Percentiles rank a stretch among this genome's conserved stretches.
Conservation (phyloP, 176 grass and related monocot genomes). For the Eragrostis nindensis region DNA sequence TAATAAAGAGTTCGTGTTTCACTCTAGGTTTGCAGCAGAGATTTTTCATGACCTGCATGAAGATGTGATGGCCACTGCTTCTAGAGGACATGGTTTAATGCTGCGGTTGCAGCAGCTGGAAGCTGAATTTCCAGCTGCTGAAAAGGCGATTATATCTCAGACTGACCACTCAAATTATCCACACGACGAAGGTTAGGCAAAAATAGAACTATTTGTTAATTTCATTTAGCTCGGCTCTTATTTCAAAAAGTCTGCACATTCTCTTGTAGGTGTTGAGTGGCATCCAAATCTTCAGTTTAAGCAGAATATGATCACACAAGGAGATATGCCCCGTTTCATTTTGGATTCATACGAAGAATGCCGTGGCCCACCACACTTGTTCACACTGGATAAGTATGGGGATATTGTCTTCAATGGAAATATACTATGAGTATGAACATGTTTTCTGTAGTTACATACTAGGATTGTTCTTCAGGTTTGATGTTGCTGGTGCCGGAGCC, state of each 20-base stretch:
- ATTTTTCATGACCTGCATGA: constrained; percentile 98
- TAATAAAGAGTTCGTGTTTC: constrained; percentile 2
- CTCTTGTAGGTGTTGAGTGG: constrained; percentile 70
- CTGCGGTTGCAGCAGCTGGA: constrained; percentile 92
- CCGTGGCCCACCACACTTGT: constrained; percentile 79
- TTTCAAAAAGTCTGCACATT: neutral
- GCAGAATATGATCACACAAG: constrained; percentile 87
- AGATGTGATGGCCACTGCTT: constrained; percentile 85
- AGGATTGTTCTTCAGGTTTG: constrained; percentile 77
- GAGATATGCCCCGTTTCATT: constrained; percentile 99
- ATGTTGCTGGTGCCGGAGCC: constrained; percentile 92
- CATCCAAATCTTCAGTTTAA: constrained; percentile 77
- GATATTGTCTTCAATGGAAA: constrained; percentile 33
- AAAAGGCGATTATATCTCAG: constrained; percentile 74
- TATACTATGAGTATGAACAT: constrained; percentile 23
- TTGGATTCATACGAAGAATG: constrained; percentile 99
- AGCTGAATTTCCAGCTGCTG: constrained; percentile 81
- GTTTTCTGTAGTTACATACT: constrained; percentile 33
- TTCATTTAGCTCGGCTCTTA: constrained; percentile 20
- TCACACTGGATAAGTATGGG: constrained; percentile 91
- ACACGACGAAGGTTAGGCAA: constrained; percentile 70
- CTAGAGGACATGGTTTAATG: constrained; percentile 86
- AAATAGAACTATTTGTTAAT: constrained; percentile 16
- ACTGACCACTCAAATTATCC: constrained; percentile 60
- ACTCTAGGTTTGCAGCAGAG: constrained; percentile 86